Evolutionary conservation across 805 yeast species (phyloP), one percentile per base, ranked within the genome.

Genomic region (Pichia ethanolica): DNA sequence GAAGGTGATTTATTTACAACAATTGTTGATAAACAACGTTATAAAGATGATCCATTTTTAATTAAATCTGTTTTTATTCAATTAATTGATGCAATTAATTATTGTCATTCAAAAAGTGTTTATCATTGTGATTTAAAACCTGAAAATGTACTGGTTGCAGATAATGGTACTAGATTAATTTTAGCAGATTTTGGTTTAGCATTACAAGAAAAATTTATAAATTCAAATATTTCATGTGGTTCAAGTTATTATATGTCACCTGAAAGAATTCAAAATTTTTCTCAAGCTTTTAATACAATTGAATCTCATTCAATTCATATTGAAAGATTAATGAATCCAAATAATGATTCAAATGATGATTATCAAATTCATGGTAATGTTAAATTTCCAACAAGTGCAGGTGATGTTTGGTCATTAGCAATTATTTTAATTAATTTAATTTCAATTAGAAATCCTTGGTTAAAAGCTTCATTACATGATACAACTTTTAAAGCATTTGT

Each of bases 91-190:
- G 96, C 90, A 3, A 75, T 90, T 47, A 78, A 80, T 53, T 86
- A 83, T 68, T 86, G 95, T 60, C 97, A 91, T 65, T 73, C 83
- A 2, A 79, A 77, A 53, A 83, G 86, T n/a, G 80, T 91, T 36
- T 91, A 82, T 64, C 98, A 90, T 64, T 86, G 97, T 62, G 98
- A 90, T 67, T 79, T 90, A 56, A 93, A 93, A 70, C 99, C 99
- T 6, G 98, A 93, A 65, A 93, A 93, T 70, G 78, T 93, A 49
- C 71, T 93, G 59, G 81, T 89, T 45, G 74, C 79, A 11, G 65
- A 66, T 60, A 72, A 77, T 58, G 88, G 81, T 51, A 63, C 73
- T 47, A 74, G 69, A 48, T 70, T 84, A 49, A 77, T 75, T 54
- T 72, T 83, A 53, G 91, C 95, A 36, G 99, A 91, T 69, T 91